phyloP scores from a whole-genome alignment of 176 grass and related monocot species.

The Chloris gayana region DNA sequence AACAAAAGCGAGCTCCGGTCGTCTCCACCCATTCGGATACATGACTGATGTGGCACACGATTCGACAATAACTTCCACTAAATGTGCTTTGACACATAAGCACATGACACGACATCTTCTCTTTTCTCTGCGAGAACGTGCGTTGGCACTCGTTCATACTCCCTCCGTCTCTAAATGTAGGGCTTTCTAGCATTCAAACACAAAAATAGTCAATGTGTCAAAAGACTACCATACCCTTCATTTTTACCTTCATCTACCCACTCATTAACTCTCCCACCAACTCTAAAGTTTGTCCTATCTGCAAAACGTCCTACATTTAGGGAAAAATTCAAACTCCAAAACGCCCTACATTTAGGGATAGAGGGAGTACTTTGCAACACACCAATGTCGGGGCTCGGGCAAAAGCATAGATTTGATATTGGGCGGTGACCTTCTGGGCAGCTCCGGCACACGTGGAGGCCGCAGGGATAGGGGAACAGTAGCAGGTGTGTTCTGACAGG shows the following conservation, averaged over 20 bases:
- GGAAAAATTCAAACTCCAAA: no score
- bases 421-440: slow-evolving; percentile 5
- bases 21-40: background rate
- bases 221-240: no score
- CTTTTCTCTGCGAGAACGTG: background rate
- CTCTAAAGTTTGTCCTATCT: no score
- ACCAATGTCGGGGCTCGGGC: background rate
- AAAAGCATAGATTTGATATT: background rate
- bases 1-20: background rate
- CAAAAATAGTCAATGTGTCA: no score
- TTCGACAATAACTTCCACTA: background rate
- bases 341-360: no score
- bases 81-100: background rate
- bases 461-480: background rate
- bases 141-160: background rate
- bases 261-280: no score
- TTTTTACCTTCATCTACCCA: no score
- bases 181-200: no score
- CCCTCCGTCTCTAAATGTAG: no score
- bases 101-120: background rate
- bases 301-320: no score
- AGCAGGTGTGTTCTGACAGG: slow-evolving; percentile 1
- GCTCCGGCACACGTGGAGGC: slow-evolving; percentile 7
- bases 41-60: background rate
- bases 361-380: background rate